Conservation (phyloP, 345 rosid genomes). For the Pistacia vera region DNA sequence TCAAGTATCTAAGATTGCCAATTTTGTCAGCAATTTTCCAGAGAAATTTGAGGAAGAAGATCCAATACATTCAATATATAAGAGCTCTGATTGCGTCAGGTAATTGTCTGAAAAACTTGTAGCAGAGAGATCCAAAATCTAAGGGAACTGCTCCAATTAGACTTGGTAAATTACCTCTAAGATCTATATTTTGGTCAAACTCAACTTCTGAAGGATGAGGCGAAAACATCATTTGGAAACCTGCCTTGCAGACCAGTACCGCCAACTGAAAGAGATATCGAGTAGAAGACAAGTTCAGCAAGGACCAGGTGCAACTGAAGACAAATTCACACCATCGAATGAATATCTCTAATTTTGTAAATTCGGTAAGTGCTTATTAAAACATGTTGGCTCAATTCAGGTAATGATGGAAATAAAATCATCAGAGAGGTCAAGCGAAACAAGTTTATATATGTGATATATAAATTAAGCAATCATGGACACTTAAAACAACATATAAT, state of each 20-base stretch:
- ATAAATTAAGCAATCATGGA: not conserved
- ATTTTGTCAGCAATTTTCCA: too few species aligned
- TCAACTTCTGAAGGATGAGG: not conserved
- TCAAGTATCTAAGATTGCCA: too few species aligned
- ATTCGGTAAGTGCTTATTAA: conserved; percentile 12
- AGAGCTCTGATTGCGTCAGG: not conserved
- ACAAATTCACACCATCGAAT: not conserved
- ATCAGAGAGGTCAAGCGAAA: conserved; percentile 25
- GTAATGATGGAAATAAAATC: not conserved
- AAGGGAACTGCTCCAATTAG: too few species aligned
- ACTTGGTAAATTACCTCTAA: not conserved
- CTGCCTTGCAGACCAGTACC: not conserved
- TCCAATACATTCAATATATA: not conserved
- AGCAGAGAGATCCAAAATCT: not conserved
- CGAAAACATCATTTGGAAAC: conserved; percentile 21
- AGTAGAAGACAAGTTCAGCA: conserved; percentile 18
- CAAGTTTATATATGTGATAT: conserved; percentile 11
- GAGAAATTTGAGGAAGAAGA: too few species aligned
- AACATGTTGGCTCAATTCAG: not conserved
- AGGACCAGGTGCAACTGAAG: not conserved
- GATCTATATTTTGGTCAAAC: not conserved
- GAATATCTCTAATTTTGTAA: not conserved
- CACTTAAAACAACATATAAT: too few species aligned
- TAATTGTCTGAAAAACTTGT: not conserved
- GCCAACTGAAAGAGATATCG: not conserved